These are phyloP conservation scores for Penicillium waksmanii DNA, from an alignment of 495 filamentous ascomycete genomes.

Conservation along the genomic window DNA sequence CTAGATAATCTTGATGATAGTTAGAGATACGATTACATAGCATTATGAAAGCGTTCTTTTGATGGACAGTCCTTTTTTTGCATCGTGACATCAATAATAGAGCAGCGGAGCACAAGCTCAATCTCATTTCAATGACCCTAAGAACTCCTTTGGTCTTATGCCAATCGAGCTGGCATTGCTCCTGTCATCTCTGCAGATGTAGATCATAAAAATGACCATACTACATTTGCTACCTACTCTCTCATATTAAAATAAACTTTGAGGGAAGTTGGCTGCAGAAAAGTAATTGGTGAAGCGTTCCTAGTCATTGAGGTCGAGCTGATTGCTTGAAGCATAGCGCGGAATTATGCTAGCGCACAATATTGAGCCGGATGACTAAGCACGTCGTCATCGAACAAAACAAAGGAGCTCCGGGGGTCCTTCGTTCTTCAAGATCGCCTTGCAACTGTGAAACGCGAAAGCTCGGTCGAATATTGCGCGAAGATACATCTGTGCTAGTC, in stretches of 20 bases:
- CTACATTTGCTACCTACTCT: no score
- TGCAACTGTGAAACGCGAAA: neutral
- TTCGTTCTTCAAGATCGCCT: neutral
- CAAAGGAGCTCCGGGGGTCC: slow-evolving; percentile 2
- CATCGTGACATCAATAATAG: neutral
- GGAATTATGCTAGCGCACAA: neutral
- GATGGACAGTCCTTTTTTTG: neutral
- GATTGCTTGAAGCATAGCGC: neutral
- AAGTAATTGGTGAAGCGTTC: no score
- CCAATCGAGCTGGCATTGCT: no score
- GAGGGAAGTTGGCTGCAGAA: no score
- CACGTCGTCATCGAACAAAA: slow-evolving; percentile 10
- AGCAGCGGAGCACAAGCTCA: neutral
- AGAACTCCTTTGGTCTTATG: no score
- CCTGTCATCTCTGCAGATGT: no score
- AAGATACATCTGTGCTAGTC: no score
- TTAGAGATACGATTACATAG: slow-evolving; percentile 7
- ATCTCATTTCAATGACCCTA: no score
- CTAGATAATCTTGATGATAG: slow-evolving; percentile 12
- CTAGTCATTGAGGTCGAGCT: no score
- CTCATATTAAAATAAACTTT: no score
- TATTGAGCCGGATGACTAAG: neutral
- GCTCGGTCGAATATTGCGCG: no score
- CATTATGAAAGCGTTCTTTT: slow-evolving; percentile 11
- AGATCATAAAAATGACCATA: no score